Conservation (phyloP, 1,139 yeast genomes). For the Sugiyamaella novakii region DNA sequence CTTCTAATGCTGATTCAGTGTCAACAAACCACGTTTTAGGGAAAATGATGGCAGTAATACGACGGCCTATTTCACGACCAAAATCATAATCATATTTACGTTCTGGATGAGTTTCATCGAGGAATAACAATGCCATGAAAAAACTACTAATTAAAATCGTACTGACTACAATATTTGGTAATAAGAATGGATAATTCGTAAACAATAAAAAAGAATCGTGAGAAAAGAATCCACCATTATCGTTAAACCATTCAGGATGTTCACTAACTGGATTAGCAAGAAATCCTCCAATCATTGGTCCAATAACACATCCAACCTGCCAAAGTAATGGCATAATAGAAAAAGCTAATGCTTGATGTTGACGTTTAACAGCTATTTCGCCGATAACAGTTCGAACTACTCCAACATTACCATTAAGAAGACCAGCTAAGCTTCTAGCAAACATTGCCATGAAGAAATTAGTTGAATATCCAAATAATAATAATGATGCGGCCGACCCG, state of each 20-base stretch:
- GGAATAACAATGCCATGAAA: slow-evolving; percentile 51
- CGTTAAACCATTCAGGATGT: slow-evolving; percentile 39
- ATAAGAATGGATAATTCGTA: slow-evolving; percentile 56
- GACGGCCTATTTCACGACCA: slow-evolving; percentile 59
- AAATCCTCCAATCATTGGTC: slow-evolving; percentile 59
- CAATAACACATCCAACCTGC: slow-evolving; percentile 59
- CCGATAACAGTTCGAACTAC: slow-evolving; percentile 63
- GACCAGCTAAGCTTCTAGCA: slow-evolving; percentile 57
- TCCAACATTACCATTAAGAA: slow-evolving; percentile 63
- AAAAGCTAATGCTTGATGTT: slow-evolving; percentile 64
- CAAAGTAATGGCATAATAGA: slow-evolving; percentile 61
- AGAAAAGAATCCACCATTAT: slow-evolving; percentile 40
- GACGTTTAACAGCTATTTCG: slow-evolving; percentile 57
- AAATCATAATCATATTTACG: slow-evolving; percentile 49
- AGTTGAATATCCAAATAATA: slow-evolving; percentile 56
- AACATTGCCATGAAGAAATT: slow-evolving; percentile 54
- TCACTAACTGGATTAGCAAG: slow-evolving; percentile 44
- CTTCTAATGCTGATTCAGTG: neutral
- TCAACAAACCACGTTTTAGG: slow-evolving; percentile 8
- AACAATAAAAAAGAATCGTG: slow-evolving; percentile 39
- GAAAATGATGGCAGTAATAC: slow-evolving; percentile 42
- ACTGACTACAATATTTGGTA: slow-evolving; percentile 61
- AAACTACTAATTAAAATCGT: slow-evolving; percentile 39
- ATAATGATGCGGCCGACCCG: slow-evolving; percentile 53
- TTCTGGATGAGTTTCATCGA: slow-evolving; percentile 62